Conservation (phyloP, 306 rosid genomes). For the Senna siamea region DNA sequence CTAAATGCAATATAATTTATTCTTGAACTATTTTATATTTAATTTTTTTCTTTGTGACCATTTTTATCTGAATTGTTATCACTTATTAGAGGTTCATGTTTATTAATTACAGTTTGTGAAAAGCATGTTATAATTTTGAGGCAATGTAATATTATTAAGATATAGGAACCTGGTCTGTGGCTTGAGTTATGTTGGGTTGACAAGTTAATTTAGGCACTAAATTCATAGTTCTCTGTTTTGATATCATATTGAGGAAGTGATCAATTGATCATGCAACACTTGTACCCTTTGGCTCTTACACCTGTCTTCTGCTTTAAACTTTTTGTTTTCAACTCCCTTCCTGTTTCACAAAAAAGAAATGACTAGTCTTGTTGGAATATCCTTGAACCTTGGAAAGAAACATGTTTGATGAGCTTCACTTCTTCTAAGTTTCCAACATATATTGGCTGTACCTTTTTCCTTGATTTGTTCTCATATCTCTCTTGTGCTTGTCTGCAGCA, state of each 20-base stretch:
- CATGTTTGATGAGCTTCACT: neutral
- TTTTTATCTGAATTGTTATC: neutral
- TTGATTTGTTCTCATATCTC: neutral
- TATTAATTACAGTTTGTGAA: neutral
- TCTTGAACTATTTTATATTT: neutral
- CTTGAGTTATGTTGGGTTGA: neutral
- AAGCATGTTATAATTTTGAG: neutral
- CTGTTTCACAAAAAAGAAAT: neutral
- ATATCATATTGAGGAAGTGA: neutral
- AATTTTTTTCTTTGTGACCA: neutral
- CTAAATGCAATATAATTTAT: neutral
- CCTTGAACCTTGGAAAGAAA: neutral
- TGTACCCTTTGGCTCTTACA: neutral
- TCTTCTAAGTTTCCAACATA: neutral
- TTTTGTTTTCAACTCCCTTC: neutral
- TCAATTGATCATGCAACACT: neutral
- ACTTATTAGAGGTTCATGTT: neutral
- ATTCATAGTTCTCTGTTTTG: neutral
- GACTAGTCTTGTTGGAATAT: neutral
- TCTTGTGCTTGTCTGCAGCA: conserved; percentile 45
- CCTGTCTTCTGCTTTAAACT: neutral
- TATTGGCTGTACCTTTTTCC: neutral
- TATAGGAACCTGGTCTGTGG: neutral
- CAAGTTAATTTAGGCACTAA: neutral
- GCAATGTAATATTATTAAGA: neutral